These are phyloP conservation scores for Phytophthora litchii DNA, from an alignment of 352 stramenopile species.

Conservation along the genomic window DNA sequence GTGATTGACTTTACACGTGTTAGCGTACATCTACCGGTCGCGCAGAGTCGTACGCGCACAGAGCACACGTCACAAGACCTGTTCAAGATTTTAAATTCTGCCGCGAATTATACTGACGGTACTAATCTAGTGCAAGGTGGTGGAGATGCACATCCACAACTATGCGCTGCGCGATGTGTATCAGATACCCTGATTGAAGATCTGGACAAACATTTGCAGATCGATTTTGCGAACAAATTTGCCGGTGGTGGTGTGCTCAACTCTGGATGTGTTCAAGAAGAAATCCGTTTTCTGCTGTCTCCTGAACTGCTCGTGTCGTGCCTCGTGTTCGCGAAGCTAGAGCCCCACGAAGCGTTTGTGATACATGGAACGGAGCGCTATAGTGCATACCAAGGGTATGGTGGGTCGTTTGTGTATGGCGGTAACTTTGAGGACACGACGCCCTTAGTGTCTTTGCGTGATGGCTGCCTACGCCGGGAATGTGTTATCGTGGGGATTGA, in stretches of 20 bases:
- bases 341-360: slow-evolving; percentile 72
- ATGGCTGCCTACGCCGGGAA: slow-evolving; percentile 37
- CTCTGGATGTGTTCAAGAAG: slow-evolving; percentile 77
- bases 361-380: slow-evolving; percentile 73
- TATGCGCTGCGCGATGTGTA: slow-evolving; percentile 35
- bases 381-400: slow-evolving; percentile 65
- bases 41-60: neutral
- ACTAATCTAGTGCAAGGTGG: neutral
- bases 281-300: slow-evolving; percentile 83
- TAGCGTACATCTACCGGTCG: slow-evolving; percentile 31
- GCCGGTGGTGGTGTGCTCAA: slow-evolving; percentile 77
- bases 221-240: slow-evolving; percentile 87
- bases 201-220: slow-evolving; percentile 62
- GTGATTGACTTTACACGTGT: slow-evolving; percentile 69
- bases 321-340: slow-evolving; percentile 65
- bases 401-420: slow-evolving; percentile 54
- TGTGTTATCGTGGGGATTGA: slow-evolving; percentile 79
- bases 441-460: slow-evolving; percentile 2
- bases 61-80: slow-evolving; percentile 28
- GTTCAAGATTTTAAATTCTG: slow-evolving; percentile 16
- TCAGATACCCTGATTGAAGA: slow-evolving; percentile 68
- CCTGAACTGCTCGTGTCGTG: slow-evolving; percentile 74
- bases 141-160: neutral
- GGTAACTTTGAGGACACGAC: slow-evolving; percentile 52
- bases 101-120: neutral